Evolutionary conservation across 495 filamentous ascomycete species (phyloP).

Genomic region (Pyrenopolyporus hunteri): DNA sequence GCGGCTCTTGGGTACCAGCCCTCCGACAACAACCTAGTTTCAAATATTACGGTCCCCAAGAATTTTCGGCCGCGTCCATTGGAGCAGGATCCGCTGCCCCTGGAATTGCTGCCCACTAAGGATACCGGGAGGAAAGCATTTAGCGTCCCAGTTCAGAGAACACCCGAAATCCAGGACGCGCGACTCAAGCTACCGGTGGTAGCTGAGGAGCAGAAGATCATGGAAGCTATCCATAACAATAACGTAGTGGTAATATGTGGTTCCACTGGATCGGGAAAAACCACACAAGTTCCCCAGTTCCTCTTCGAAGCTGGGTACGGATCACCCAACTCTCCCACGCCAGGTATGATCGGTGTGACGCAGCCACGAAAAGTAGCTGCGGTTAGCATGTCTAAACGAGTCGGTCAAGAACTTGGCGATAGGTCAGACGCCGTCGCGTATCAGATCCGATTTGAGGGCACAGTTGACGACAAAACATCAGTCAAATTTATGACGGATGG

Average conservation of each 20-base stretch:
- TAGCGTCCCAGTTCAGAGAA: conserved; percentile 73
- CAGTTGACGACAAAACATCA: conserved; percentile 79
- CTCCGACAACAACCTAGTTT: conserved; percentile 33
- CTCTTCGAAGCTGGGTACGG: conserved; percentile 94
- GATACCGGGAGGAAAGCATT: conserved; percentile 74
- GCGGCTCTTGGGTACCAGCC: conserved; percentile 64
- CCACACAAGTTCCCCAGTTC: conserved; percentile 96
- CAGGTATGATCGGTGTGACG: conserved; percentile 93
- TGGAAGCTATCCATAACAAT: conserved; percentile 95
- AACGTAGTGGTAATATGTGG: conserved; percentile 90
- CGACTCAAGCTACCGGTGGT: conserved; percentile 88
- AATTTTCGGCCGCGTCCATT: conserved; percentile 65
- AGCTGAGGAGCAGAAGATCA: conserved; percentile 94
- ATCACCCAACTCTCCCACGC: conserved; percentile 72
- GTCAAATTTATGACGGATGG: conserved; percentile 99
- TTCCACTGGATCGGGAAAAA: conserved; percentile 95
- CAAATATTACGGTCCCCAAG: conserved; percentile 52
- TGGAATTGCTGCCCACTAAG: conserved; percentile 70
- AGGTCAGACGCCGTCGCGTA: conserved; percentile 76
- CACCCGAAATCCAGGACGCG: conserved; percentile 73
- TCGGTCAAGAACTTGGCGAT: conserved; percentile 81
- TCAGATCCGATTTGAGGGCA: conserved; percentile 94
- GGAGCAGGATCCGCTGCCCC: conserved; percentile 77
- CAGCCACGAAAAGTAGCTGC: conserved; percentile 86
- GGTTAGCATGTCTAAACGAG: conserved; percentile 93